phyloP scores from a whole-genome alignment of 257 asterid species.

The Echites panduratus region DNA sequence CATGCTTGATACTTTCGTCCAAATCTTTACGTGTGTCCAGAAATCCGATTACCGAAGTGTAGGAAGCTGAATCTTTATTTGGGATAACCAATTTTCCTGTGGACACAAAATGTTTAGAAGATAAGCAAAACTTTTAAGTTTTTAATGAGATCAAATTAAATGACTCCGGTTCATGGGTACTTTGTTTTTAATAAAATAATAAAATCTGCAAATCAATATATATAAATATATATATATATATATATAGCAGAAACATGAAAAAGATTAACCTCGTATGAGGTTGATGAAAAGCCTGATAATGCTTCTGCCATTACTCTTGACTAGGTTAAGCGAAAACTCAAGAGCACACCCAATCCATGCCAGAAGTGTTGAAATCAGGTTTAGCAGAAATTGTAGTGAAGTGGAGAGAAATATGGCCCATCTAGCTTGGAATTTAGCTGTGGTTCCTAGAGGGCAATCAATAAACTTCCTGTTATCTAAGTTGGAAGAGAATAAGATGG shows the following conservation, averaged over 20 bases:
- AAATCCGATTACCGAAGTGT: not conserved
- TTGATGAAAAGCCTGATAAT: conserved; percentile 7
- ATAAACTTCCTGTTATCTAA: not conserved
- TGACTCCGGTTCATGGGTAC: too few species aligned
- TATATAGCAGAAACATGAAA: too few species aligned
- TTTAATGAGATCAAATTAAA: too few species aligned
- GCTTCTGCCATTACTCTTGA: not conserved
- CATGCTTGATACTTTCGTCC: conserved; percentile 1
- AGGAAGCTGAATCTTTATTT: not conserved
- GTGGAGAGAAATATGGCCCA: not conserved
- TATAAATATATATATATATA: too few species aligned
- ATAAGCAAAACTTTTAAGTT: too few species aligned
- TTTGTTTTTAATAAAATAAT: too few species aligned
- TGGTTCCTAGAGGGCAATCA: not conserved
- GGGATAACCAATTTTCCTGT: conserved; percentile 2
- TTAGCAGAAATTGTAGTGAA: not conserved
- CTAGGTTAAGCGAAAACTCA: conserved; percentile 2
- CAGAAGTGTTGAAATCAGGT: not conserved
- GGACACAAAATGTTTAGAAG: too few species aligned
- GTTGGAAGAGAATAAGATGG: conserved; percentile 11
- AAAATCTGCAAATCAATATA: too few species aligned
- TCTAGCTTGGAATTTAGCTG: not conserved
- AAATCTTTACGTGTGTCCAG: not conserved
- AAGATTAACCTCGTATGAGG: not conserved
- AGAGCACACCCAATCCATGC: not conserved